phyloP scores from a whole-genome alignment of 1,139 yeast genomes.

The Spathaspora sp. region DNA sequence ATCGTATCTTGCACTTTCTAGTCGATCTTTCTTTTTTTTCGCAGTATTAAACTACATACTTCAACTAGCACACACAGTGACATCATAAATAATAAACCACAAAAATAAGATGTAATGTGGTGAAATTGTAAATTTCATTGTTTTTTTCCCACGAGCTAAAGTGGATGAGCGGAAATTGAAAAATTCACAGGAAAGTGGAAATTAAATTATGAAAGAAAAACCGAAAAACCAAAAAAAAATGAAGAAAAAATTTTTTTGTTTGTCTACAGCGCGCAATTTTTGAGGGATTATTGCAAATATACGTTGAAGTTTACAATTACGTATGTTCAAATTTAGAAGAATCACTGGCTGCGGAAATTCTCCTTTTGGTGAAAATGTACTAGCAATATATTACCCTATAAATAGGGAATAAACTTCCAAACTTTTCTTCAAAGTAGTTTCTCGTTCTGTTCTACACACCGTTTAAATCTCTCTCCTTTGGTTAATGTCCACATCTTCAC shows the following conservation, averaged over 20 bases:
- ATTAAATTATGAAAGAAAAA: neutral
- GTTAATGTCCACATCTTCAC: neutral
- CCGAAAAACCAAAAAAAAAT: neutral
- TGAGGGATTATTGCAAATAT: neutral
- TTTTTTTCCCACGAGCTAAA: no score
- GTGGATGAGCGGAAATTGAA: no score
- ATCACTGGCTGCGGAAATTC: neutral
- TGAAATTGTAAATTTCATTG: no score
- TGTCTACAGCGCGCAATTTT: neutral
- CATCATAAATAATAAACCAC: no score
- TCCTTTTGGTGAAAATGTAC: no score
- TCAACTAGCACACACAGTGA: no score
- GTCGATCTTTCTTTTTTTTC: no score
- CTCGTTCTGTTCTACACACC: neutral
- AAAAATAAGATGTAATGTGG: no score
- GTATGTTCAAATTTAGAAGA: neutral
- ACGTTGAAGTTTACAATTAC: neutral
- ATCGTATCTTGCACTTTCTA: no score
- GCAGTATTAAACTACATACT: no score
- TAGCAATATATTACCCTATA: no score
- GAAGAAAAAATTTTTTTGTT: neutral
- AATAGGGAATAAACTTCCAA: neutral
- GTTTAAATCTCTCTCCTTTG: neutral
- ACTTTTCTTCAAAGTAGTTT: neutral
- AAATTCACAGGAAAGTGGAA: no score